These are phyloP conservation scores for Fusarium sp. DNA, from an alignment of 2,329 filamentous ascomycete species.

Conservation along the genomic window DNA sequence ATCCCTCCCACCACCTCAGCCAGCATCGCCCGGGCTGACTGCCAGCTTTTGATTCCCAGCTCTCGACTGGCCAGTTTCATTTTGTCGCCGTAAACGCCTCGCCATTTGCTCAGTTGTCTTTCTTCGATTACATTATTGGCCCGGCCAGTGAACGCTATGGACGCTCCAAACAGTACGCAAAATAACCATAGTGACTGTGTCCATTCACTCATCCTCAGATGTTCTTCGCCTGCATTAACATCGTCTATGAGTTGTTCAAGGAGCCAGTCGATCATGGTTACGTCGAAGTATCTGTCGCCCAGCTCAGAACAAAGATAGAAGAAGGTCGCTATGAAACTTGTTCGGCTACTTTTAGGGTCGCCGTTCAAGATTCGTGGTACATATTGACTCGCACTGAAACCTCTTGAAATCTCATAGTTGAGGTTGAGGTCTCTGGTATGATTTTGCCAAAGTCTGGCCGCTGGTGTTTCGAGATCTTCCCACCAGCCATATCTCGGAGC, in stretches of 20 bases:
- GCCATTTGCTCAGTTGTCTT: conserved; percentile 50
- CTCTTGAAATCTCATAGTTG: conserved; percentile 50
- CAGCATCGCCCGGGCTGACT: conserved; percentile 49
- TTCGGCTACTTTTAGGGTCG: conserved; percentile 52
- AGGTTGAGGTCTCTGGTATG: conserved; percentile 48
- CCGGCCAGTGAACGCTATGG: conserved; percentile 51
- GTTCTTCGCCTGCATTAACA: conserved; percentile 51
- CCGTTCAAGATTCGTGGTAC: conserved; percentile 48
- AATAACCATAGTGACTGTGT: conserved; percentile 56
- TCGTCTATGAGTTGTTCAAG: conserved; percentile 57
- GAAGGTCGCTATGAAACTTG: conserved; percentile 57
- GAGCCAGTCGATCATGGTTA: conserved; percentile 56
- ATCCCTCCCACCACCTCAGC: conserved; percentile 53
- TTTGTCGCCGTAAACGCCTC: conserved; percentile 52
- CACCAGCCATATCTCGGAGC: conserved; percentile 50
- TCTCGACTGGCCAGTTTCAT: conserved; percentile 52
- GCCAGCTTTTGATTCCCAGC: conserved; percentile 51
- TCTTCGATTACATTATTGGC: conserved; percentile 48
- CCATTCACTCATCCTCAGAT: conserved; percentile 53
- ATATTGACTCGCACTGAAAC: conserved; percentile 46
- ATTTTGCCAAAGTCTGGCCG: conserved; percentile 49
- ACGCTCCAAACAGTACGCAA: conserved; percentile 57
- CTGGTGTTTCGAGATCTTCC: conserved; percentile 48
- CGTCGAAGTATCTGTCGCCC: conserved; percentile 52
- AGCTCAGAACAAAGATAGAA: conserved; percentile 58